phyloP scores from a whole-genome alignment of 805 yeast species.

The Candida hispaniensis region DNA sequence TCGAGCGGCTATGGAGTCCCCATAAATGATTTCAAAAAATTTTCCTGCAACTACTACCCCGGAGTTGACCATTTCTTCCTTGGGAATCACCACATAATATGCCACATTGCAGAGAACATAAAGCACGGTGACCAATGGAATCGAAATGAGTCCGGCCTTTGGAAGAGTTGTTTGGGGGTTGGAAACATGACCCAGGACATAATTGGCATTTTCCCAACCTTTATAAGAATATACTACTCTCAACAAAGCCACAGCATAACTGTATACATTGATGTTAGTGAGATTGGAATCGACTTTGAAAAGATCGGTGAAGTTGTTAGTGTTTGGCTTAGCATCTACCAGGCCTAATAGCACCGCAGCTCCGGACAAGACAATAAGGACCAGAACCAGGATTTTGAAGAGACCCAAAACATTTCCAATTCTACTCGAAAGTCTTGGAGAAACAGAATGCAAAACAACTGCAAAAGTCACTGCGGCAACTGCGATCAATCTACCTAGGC shows the following conservation, averaged over 20 bases:
- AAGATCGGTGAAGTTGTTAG: slow-evolving; percentile 32
- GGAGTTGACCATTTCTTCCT: slow-evolving; percentile 34
- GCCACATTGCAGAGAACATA: slow-evolving; percentile 49
- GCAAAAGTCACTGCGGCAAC: slow-evolving; percentile 39
- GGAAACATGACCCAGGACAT: slow-evolving; percentile 47
- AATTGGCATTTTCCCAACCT: slow-evolving; percentile 64
- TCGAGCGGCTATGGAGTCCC: slow-evolving; percentile 40
- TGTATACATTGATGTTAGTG: slow-evolving; percentile 29
- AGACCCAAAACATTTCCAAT: slow-evolving; percentile 46
- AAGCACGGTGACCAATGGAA: slow-evolving; percentile 40
- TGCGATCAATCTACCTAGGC: slow-evolving; percentile 38
- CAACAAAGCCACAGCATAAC: slow-evolving; percentile 44
- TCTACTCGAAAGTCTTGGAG: slow-evolving; percentile 40
- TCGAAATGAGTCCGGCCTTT: slow-evolving; percentile 53
- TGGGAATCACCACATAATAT: slow-evolving; percentile 44
- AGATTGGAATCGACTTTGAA: slow-evolving; percentile 36
- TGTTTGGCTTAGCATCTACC: slow-evolving; percentile 25
- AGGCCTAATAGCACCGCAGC: slow-evolving; percentile 32
- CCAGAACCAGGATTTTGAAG: slow-evolving; percentile 41
- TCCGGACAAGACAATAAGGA: slow-evolving; percentile 42
- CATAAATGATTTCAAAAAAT: slow-evolving; percentile 48
- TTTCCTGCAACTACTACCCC: slow-evolving; percentile 58
- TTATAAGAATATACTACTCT: slow-evolving; percentile 54
- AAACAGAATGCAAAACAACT: slow-evolving; percentile 38
- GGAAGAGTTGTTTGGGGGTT: slow-evolving; percentile 47